Percentiles rank a stretch among this genome's conserved stretches.
Conservation (phyloP, 1,139 yeast genomes). For the Yamadazyma sp. region DNA sequence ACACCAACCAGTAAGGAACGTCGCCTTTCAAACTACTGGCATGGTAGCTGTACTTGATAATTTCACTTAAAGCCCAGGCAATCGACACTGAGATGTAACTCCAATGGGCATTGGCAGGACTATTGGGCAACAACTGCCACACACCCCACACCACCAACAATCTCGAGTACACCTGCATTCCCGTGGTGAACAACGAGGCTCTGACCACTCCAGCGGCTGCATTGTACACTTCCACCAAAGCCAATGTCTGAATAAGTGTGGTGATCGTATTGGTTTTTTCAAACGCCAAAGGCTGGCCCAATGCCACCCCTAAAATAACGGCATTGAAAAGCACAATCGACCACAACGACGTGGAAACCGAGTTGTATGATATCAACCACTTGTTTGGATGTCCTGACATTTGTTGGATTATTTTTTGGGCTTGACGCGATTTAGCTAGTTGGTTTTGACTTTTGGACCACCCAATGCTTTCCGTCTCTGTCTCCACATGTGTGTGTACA, state of each 20-base stretch:
- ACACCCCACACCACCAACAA: constrained; percentile 82
- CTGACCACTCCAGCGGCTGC: constrained; percentile 76
- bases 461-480: constrained; percentile 26
- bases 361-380: constrained; percentile 46
- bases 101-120: constrained; percentile 62
- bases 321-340: constrained; percentile 44
- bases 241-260: constrained; percentile 76
- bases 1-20: constrained; percentile 63
- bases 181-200: constrained; percentile 81
- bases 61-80: constrained; percentile 92
- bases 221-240: constrained; percentile 78
- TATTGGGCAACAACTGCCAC: constrained; percentile 67
- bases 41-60: constrained; percentile 83
- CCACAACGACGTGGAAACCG: constrained; percentile 48
- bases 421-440: not conserved
- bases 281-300: constrained; percentile 63
- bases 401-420: constrained; percentile 1
- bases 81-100: constrained; percentile 63
- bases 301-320: constrained; percentile 29
- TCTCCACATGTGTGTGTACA: constrained; percentile 34
- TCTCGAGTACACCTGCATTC: constrained; percentile 84
- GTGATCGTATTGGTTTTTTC: constrained; percentile 59
- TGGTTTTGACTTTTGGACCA: not conserved
- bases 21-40: constrained; percentile 61
- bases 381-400: constrained; percentile 26